Conservation (phyloP, 2,329 filamentous ascomycete species). For the Colletotrichum plurivorum region DNA sequence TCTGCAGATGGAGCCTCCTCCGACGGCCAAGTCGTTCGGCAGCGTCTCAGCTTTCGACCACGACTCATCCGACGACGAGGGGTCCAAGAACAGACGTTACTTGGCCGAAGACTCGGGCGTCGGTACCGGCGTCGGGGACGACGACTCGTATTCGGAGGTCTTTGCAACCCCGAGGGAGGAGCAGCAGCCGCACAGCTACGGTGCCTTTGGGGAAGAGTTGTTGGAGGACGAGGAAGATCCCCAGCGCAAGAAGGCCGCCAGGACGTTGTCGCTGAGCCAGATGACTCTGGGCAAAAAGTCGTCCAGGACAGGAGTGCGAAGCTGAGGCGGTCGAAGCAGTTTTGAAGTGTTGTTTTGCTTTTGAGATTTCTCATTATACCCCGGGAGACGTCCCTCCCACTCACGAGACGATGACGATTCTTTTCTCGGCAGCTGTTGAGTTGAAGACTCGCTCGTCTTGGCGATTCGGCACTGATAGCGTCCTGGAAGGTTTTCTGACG, state of each 20-base stretch:
- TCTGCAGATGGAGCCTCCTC: conserved; percentile 48
- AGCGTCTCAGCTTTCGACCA: conserved; percentile 59
- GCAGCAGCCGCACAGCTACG: conserved; percentile 47
- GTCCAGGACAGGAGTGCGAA: conserved; percentile 21
- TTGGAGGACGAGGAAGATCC: conserved; percentile 54
- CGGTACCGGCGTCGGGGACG: conserved; percentile 52
- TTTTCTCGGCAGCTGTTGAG: conserved; percentile 34
- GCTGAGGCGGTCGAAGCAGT: conserved; percentile 32
- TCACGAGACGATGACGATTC: conserved; percentile 33
- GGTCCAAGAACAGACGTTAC: conserved; percentile 38
- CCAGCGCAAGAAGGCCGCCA: conserved; percentile 67
- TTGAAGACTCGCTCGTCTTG: conserved; percentile 29
- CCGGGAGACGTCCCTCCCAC: conserved; percentile 30
- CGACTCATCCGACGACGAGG: conserved; percentile 55
- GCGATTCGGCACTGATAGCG: conserved; percentile 31
- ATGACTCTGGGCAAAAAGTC: conserved; percentile 63
- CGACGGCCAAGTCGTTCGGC: conserved; percentile 53
- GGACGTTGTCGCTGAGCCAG: conserved; percentile 75
- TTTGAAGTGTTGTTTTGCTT: conserved; percentile 31
- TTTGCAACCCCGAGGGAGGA: conserved; percentile 69
- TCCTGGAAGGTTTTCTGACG: conserved; percentile 7
- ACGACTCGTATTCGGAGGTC: conserved; percentile 61
- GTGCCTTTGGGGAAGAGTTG: conserved; percentile 59
- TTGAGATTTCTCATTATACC: conserved; percentile 40
- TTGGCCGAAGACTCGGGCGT: conserved; percentile 53